Base-by-base conservation (phyloP, 2,329 filamentous ascomycete genomes). In the Pseudodiploospora longispora region DNA sequence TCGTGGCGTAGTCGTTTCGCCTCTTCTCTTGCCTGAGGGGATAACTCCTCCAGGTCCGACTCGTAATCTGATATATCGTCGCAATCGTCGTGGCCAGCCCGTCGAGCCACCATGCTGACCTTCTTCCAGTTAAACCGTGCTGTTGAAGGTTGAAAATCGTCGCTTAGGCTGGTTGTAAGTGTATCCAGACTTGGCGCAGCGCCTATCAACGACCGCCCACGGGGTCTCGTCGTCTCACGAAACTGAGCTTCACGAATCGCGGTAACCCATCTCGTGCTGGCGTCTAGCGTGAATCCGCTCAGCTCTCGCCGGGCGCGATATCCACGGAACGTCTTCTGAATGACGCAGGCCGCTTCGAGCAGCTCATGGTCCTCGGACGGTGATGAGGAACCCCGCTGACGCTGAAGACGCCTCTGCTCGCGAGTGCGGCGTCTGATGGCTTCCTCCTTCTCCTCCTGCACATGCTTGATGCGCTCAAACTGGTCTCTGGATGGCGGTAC, bases 101-200 rank as follows among this genome's bases (percentile, higher is more conserved):
- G 74, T 40, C 80, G 75, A 3, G 85, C 84, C 36, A 93, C 82
- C 12, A 76, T 71, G 12, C 82, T 80, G 1, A 77, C 80, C 51
- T 85, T 85, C 55, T 80, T 82, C 89, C 89, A 95, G 46, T 87
- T 84, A 44, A 76, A 69, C 35, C 77, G 74, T 10, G 85, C 84
- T 56, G 59, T 51, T 33, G 52, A 49, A 35, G 55, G 50, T 36
- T 50, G 55, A 10, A 51, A 42, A 31, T 49, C 46, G 32, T 48
- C 41, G n/a, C 42, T 28, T 12, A 49, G 52, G 7, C 53, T 48
- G 34, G 54, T 41, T 1, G 48, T 38, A 7, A 49, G 38, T 1
- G 43, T 30, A 29, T 45, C 47, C 40, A 44, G 30, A 41, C 45
- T 37, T 36, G 50, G 36, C 41, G 40, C 38, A 1, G 36, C 41